A percentile compares a stretch with the other conserved stretches of the same genome.
Evolutionary conservation across 1,139 yeast species (phyloP).

Genomic region (Lodderomyces elongisporus): DNA sequence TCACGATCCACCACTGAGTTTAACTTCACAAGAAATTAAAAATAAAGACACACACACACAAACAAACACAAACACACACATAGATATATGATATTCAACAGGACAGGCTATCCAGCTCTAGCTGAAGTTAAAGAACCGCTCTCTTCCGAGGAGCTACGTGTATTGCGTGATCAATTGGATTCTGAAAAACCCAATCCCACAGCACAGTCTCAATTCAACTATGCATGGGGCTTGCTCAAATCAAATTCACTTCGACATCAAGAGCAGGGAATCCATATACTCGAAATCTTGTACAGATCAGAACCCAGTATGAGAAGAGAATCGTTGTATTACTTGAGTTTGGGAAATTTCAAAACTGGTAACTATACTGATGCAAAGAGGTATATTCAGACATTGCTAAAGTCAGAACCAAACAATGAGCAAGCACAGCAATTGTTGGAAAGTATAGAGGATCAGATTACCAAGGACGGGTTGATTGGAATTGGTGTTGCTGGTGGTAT

Average conservation of each 20-base stretch:
- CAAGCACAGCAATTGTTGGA: slow-evolving; percentile 72
- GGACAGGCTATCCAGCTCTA: slow-evolving; percentile 31
- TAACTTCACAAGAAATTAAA: too few species aligned
- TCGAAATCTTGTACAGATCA: slow-evolving; percentile 70
- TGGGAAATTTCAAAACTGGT: slow-evolving; percentile 85
- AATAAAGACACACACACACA: too few species aligned
- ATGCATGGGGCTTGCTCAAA: slow-evolving; percentile 93
- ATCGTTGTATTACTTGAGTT: slow-evolving; percentile 78
- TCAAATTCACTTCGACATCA: slow-evolving; percentile 59
- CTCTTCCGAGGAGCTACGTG: slow-evolving; percentile 66
- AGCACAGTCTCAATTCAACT: slow-evolving; percentile 83
- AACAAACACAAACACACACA: too few species aligned
- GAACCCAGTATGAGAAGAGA: slow-evolving; percentile 85
- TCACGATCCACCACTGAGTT: not conserved
- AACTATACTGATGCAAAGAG: slow-evolving; percentile 83
- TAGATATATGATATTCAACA: slow-evolving; percentile 14
- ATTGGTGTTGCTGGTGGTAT: slow-evolving; percentile 82
- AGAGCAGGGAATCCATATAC: slow-evolving; percentile 69
- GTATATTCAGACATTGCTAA: slow-evolving; percentile 72
- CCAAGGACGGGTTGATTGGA: slow-evolving; percentile 84
- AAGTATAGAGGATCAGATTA: slow-evolving; percentile 78
- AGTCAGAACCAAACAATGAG: slow-evolving; percentile 75
- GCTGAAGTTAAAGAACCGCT: slow-evolving; percentile 54
- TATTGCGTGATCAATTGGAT: slow-evolving; percentile 71
- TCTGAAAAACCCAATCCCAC: slow-evolving; percentile 78